Base-by-base conservation (phyloP, 768 basidiomycete species). In the Lentinula lateritia region DNA sequence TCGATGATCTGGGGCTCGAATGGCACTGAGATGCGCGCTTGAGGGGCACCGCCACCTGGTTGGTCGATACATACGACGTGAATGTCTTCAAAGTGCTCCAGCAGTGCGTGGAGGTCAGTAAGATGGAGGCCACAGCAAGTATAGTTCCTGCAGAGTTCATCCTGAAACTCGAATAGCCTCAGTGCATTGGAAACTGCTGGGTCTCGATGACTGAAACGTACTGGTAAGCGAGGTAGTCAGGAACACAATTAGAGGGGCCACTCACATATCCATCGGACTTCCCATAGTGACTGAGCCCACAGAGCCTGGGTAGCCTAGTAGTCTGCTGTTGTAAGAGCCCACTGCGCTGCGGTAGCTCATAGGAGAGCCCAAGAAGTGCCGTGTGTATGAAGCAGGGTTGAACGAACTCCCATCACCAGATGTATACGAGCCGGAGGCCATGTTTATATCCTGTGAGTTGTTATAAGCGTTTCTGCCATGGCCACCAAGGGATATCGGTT, bases 11-110 rank as follows among this genome's bases (percentile, higher is more conserved):
- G 72, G 23, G 81, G 75, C 62, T 82, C 76, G 68, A 82, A 82
- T 0, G 81, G 80, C 13, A 60, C 59, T 15, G 48, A 52, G 52
- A 82, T 70, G 62, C 78, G 71, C 67, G 82, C 74, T 65, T 77
- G 68, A 10, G 81, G 65, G 13, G 68, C 76, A 16, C 71, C 71
- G 64, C 82, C 78, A 32, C 50, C 68, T 66, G 41, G 77, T 35
- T 57, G 78, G 69, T 82, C 79, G 46, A 88, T 71, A 62, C 93
- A 85, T 69, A 91, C 82, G 70, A 95, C 90, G 71, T 96, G 94
- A 52, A 87, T 86, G 62, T 93, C 89, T 69, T 96, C 94, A 65
- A 95, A 95, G 70, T 96, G 94, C 73, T 95, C 92, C 2, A 96
- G 82, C 10, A 96, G 86, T 2, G 92, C 89, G 63, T 92, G 89